Evolutionary conservation across 208 protist genomes (phyloP).

Genomic region (Naegleria lovaniensis): DNA sequence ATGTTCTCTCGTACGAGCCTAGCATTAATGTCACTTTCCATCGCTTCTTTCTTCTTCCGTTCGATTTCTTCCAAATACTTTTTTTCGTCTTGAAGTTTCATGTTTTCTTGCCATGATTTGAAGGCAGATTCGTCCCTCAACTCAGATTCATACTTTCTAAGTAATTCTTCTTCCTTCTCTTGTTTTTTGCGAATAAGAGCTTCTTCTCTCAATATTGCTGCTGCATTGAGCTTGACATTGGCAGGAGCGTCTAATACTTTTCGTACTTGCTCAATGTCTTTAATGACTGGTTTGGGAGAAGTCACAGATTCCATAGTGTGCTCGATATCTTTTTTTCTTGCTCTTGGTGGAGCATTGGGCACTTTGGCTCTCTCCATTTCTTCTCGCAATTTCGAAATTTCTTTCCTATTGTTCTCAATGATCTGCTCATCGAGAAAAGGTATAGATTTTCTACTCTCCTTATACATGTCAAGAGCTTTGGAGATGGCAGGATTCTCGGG

Average conservation of each 20-base stretch:
- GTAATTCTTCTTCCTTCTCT: constrained; percentile 30
- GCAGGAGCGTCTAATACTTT: not conserved
- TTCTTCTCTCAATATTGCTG: constrained; percentile 46
- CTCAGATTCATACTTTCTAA: constrained; percentile 40
- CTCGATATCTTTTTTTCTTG: not conserved
- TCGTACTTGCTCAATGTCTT: constrained; percentile 18
- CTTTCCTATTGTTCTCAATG: not conserved
- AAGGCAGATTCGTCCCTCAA: constrained; percentile 38
- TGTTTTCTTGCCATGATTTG: constrained; percentile 30
- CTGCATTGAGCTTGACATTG: constrained; percentile 34
- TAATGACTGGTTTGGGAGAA: not conserved
- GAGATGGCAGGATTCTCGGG: not conserved
- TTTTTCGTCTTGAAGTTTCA: constrained; percentile 33
- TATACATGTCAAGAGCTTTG: not conserved
- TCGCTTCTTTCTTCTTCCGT: constrained; percentile 26
- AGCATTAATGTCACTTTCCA: constrained; percentile 31
- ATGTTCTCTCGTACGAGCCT: not conserved
- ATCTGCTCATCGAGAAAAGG: not conserved
- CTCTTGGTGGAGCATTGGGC: not conserved
- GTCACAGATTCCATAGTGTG: not conserved
- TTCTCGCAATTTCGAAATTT: not conserved
- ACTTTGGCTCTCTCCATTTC: not conserved
- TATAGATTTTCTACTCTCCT: not conserved
- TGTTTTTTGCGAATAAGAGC: constrained; percentile 39
- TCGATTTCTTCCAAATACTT: constrained; percentile 18